Base-by-base conservation (phyloP, 495 filamentous ascomycete species). In the Bacidia rubella region DNA sequence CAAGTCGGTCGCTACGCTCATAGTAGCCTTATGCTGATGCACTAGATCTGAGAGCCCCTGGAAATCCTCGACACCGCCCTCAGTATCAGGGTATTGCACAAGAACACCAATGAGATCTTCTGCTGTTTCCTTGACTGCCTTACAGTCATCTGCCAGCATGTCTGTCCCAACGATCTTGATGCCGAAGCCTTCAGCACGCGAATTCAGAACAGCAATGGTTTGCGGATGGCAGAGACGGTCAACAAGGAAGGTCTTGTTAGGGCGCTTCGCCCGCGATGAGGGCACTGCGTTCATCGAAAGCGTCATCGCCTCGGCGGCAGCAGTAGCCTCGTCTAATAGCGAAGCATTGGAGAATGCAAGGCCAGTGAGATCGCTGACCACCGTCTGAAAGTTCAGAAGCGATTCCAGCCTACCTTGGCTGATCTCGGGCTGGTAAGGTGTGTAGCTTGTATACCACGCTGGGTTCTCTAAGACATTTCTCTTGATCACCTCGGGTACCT, bases 381-480 rank as follows among this genome's bases (percentile, higher is more conserved):
- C 66, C 11, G 92, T 98, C 75, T 98, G 92, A 68, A 94, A 98
- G 71, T 98, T 98, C 42, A 98, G 72, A 39, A 98, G 71, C 5
- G 90, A 95, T 72, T 97, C 93, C 57, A 94, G 68, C 40, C 87
- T 84, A 27, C 85, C 92, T 67, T 98, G 92, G 62, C 87, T 94
- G 72, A 98, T 97, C 69, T 98, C 92, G 2, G 92, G 90, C 65
- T 98, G 92, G 66, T 98, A 98, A 23, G 92, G 92, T 0, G 92
- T 97, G 64, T 98, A 98, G 65, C 90, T 96, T 39, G 92, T 98
- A 68, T 98, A 98, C 92, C 92, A 98, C 15, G 82, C 93, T 1
- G 92, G 92, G 60, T 81, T 87, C 74, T 98, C 90, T 26, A 98
- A 71, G 9, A 97, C 76, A 65, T 98, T 98, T 60, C 92, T 76